Conservation (phyloP, 176 grass and related monocot genomes). For the Hordeum marinum region DNA sequence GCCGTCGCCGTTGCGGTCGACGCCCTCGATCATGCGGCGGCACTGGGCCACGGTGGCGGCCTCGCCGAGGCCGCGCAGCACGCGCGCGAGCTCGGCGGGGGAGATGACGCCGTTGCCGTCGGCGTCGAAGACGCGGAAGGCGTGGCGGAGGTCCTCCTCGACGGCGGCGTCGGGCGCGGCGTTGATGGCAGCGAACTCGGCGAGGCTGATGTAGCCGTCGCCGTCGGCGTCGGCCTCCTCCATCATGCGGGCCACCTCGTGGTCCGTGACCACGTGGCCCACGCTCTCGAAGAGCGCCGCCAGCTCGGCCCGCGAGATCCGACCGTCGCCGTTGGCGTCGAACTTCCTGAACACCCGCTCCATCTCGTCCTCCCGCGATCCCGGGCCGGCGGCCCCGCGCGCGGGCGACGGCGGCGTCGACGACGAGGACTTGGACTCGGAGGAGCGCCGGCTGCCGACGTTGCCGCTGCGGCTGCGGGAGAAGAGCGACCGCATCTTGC, state of each 20-base stretch:
- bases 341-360: slow-evolving; percentile 89
- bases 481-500: slow-evolving; percentile 82
- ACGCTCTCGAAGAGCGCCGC: slow-evolving; percentile 57
- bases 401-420: background rate
- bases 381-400: background rate
- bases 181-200: slow-evolving; percentile 79
- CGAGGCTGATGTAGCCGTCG: slow-evolving; percentile 73
- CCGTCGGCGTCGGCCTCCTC: slow-evolving; percentile 79
- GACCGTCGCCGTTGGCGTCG: slow-evolving; percentile 84
- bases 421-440: background rate
- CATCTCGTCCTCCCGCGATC: slow-evolving; percentile 26
- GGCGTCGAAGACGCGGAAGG: slow-evolving; percentile 76
- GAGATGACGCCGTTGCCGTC: slow-evolving; percentile 73
- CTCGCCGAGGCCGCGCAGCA: slow-evolving; percentile 67
- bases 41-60: slow-evolving; percentile 71
- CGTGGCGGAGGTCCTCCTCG: slow-evolving; percentile 81
- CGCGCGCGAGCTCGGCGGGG: slow-evolving; percentile 63
- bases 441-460: background rate
- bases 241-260: slow-evolving; percentile 81
- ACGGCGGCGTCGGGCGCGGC: background rate
- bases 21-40: slow-evolving; percentile 81
- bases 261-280: slow-evolving; percentile 49
- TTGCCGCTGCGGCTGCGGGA: slow-evolving; percentile 28
- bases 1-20: slow-evolving; percentile 80
- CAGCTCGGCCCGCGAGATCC: slow-evolving; percentile 63